Base-by-base conservation (phyloP, 495 filamentous ascomycete species). In the Melanomma pulvis-pyrius region DNA sequence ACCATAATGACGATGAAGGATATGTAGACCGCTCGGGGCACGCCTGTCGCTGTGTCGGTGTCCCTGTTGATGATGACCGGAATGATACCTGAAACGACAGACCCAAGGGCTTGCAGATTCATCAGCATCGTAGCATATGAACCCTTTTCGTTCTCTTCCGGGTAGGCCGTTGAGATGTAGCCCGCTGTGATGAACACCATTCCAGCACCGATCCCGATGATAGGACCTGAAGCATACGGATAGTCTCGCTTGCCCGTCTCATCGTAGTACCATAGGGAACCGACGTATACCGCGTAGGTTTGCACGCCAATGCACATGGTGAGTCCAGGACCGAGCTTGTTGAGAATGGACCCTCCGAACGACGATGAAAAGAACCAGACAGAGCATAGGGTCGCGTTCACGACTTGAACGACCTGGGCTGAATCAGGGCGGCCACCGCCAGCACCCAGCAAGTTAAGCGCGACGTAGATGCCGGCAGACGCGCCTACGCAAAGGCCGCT, bases 181-280 rank as follows among this genome's bases (percentile, higher is more conserved):
- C 68, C 68, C 13, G 53, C 46, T 1, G 68, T 71, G 41, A 68
- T 59, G 44, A 71, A 71, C 1, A 71, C 53, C 63, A 71, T 52
- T 21, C 68, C 68, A 3, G 68, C 63, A 22, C 49, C 48, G 15
- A 71, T 63, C 7, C 68, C 68, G 26, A 71, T 67, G 41, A 59
- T 47, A 17, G 41, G 29, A 5, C 63, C 68, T 17, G 63, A 29
- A 5, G 36, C 39, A 34, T 50, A 50, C 9, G 68, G 63, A 28
- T 47, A 71, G 3, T 46, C 68, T 22, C 17, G 47, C 34, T 71
- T 56, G 34, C 63, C 68, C n/a, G 58, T 59, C 58, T 71, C 49
- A 29, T 71, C 68, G 57, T 48, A 70, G 64, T 71, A 71, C 63
- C 63, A 71, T 11, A 67, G 59, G 2, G 57, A 57, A 49, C 63